These are phyloP conservation scores for Kwoniella heveanensis DNA, from an alignment of 768 basidiomycete species.

Conservation along the genomic window DNA sequence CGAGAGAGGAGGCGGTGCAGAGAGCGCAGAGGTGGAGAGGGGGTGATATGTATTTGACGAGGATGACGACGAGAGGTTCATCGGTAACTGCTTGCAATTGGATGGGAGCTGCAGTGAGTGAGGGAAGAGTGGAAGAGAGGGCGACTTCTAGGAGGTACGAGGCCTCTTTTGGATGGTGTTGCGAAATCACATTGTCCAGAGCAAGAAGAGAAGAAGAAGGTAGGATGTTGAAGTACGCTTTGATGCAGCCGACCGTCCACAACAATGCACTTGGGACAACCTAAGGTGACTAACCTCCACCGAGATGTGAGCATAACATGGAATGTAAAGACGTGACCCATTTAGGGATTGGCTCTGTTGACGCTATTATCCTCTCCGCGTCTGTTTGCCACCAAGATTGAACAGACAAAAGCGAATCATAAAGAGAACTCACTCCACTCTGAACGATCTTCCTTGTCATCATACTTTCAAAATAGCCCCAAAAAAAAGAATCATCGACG, in stretches of 20 bases:
- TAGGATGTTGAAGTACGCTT: not conserved
- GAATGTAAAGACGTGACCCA: not conserved
- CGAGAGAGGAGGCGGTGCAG: conserved; percentile 69
- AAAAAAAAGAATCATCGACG: no score
- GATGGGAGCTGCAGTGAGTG: not conserved
- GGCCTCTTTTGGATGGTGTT: not conserved
- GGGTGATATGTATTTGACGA: not conserved
- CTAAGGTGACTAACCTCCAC: conserved; percentile 21
- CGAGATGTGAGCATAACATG: not conserved
- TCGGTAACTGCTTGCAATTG: not conserved
- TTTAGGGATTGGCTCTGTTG: conserved; percentile 2
- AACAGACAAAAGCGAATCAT: no score
- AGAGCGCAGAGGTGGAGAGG: conserved; percentile 60
- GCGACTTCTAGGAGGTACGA: not conserved
- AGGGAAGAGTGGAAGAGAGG: not conserved
- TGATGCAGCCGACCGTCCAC: not conserved
- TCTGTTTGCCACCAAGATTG: conserved; percentile 14
- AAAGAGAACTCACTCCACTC: no score
- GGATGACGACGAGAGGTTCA: not conserved
- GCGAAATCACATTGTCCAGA: conserved; percentile 1
- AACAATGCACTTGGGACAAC: not conserved
- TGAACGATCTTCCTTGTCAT: no score
- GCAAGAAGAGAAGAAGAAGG: not conserved
- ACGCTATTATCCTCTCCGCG: conserved; percentile 1
- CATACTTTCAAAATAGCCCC: no score